Base-by-base conservation (phyloP, 495 filamentous ascomycete species). In the Talaromyces borbonicus region DNA sequence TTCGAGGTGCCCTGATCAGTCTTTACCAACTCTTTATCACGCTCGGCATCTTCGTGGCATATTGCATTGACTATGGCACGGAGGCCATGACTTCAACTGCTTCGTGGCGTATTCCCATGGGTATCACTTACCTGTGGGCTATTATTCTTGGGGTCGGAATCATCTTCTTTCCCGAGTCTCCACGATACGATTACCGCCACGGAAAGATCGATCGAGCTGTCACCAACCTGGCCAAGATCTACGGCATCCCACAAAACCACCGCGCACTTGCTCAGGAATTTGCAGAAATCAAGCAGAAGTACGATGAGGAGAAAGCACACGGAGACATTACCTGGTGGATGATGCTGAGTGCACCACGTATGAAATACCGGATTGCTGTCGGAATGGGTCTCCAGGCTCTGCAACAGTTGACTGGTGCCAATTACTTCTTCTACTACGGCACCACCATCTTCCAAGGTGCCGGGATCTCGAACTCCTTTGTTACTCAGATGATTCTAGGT, bases 11-110 rank as follows among this genome's bases (percentile, higher is more conserved):
- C 32, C 68, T 85, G 49, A 76, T 86, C 45, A 69, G 69, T 25
- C 68, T 67, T 16, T 92, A 94, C 66, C 87, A 93, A 63, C 77
- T 93, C 1, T 88, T 92, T 62, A 85, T 94, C 65, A 90, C 87
- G 7, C 63, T 88, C 29, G 87, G 87, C 48, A 93, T 90, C 62
- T 86, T 87, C 66, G 70, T 80, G 5, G 82, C 85, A 42, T 79
- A 87, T 61, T 79, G 79, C 56, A 79, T 90, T 67, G 87, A 92
- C 61, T 83, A 74, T 58, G 85, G 84, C 22, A 89, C 86, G 18
- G 65, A 79, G 46, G 61, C 47, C 25, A 47, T 68, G 14, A 40
- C 54, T 0, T 59, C 56, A 8, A 68, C 74, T 27, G 75, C 66
- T 27, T 79, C 83, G 30, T 93, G 87, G 84, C 72, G 83, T 22